phyloP scores from a whole-genome alignment of 1,284 basidiomycete genomes.

The Neonothopanus nambi region DNA sequence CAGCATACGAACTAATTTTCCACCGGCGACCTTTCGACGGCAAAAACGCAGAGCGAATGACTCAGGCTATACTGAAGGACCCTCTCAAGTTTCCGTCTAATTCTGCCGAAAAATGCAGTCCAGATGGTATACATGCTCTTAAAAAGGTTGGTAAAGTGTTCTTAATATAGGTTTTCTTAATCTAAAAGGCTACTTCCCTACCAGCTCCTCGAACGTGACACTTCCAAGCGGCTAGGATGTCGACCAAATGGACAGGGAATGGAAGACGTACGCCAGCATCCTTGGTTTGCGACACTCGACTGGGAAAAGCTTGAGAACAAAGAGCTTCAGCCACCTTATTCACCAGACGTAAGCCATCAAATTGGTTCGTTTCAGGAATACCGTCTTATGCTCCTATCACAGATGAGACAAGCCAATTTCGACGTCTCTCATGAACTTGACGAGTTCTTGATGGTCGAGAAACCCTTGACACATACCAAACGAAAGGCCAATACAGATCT shows the following conservation, averaged over 20 bases:
- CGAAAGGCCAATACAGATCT: conserved; percentile 84
- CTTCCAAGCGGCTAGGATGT: conserved; percentile 82
- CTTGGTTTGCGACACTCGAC: conserved; percentile 84
- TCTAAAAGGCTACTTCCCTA: conserved; percentile 23
- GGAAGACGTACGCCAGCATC: conserved; percentile 76
- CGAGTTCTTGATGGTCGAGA: conserved; percentile 95
- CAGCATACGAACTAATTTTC: conserved; percentile 88
- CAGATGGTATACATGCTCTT: conserved; percentile 42
- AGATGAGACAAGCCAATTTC: conserved; percentile 95
- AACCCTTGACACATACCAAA: conserved; percentile 92
- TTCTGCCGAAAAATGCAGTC: conserved; percentile 44
- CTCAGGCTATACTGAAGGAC: conserved; percentile 76
- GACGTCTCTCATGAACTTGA: conserved; percentile 97
- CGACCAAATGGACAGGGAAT: conserved; percentile 65
- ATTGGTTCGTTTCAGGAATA: conserved; percentile 8
- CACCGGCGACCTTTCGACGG: conserved; percentile 89
- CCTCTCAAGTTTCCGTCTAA: conserved; percentile 64
- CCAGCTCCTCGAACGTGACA: conserved; percentile 86
- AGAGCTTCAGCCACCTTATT: conserved; percentile 80
- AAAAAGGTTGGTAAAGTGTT: conserved; percentile 44
- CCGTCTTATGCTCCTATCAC: conserved; percentile 4
- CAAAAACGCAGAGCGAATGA: conserved; percentile 82
- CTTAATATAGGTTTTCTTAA: conserved; percentile 8
- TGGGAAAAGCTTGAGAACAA: conserved; percentile 83
- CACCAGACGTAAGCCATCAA: conserved; percentile 76